Percentiles rank a stretch among this genome's conserved stretches.
Evolutionary conservation across 2,329 filamentous ascomycete genomes (phyloP).

Genomic region (Sporothrix inflata): DNA sequence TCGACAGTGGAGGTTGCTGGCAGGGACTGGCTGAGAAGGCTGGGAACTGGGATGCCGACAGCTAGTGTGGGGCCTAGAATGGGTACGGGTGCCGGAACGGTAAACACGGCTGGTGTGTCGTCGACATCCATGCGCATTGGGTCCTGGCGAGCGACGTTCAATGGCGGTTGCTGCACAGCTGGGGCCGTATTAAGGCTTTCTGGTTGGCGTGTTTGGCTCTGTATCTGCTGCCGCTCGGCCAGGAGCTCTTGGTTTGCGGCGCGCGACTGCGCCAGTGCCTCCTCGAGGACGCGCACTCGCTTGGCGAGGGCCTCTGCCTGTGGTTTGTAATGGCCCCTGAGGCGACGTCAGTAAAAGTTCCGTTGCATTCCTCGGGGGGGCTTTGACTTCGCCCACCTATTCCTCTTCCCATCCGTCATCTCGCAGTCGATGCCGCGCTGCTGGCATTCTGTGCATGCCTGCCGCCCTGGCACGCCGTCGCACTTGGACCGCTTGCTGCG

Average conservation of each 20-base stretch:
- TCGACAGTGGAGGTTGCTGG: background rate
- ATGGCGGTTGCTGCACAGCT: background rate
- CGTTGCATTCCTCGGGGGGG: background rate
- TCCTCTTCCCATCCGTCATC: constrained; percentile 30
- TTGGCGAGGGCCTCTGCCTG: constrained; percentile 28
- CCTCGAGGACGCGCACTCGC: constrained; percentile 23
- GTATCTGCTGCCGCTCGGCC: background rate
- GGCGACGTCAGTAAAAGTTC: too few relatives aligned
- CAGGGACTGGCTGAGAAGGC: background rate
- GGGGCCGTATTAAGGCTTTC: background rate
- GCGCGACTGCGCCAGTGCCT: constrained; percentile 24
- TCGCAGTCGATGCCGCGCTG: constrained; percentile 29
- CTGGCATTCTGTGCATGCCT: constrained; percentile 25
- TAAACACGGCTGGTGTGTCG: background rate
- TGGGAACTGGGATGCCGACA: background rate
- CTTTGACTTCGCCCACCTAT: background rate
- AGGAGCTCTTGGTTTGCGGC: constrained; percentile 22
- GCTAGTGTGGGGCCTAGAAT: background rate
- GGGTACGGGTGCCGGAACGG: background rate
- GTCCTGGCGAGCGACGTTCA: background rate
- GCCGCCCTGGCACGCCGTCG: constrained; percentile 28
- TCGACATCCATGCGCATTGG: background rate
- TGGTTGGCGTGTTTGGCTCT: background rate
- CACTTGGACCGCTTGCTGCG: constrained; percentile 30
- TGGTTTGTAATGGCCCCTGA: constrained; percentile 30